Base-by-base conservation (phyloP, 1,284 basidiomycete genomes). In the Mycena citricolor region DNA sequence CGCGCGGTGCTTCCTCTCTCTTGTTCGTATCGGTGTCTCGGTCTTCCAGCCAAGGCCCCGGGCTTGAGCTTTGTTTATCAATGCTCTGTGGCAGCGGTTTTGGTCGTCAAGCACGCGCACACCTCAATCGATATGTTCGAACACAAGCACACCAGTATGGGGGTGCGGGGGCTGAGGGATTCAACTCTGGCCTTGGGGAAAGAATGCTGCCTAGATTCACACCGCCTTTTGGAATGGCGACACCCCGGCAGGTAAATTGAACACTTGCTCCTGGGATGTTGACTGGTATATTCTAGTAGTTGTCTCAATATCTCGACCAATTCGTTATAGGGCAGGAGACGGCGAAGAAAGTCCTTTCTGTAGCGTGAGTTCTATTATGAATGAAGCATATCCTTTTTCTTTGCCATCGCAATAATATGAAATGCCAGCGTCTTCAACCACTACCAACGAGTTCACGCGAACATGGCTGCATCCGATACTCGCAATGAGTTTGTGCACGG, bases 311-410 rank as follows among this genome's bases (percentile, higher is more conserved):
- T 63, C 76, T 97, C 22, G 86, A 92, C 55, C 81, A 90, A 58
- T 95, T 87, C 60, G 83, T 97, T n/a, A 79, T 97, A 11, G 94
- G 94, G 2, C 94, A 97, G 62, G 87, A 90, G 52, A 77, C 76
- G 51, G 94, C 94, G 3, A 97, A 97, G 76, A 92, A 93, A 61
- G 86, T 91, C 8, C 76, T 97, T 14, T 90, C 91, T 23, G 94
- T 94, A 31, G 90, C 89, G 88, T 90, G 61, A 59, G 86, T 74
- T 39, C 41, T 54, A 60, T 35, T 24, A 32, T 39, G 34, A 34
- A 30, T 24, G 14, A 20, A 30, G 28, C 19, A 48, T 35, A 39
- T 54, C 32, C n/a, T n/a, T n/a, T n/a, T n/a, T n/a, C n/a, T n/a
- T n/a, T n/a, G n/a, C n/a, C n/a, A n/a, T n/a, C n/a, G n/a, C n/a